Base-by-base conservation (phyloP, 2,329 filamentous ascomycete species). In the Xylaria sp. region DNA sequence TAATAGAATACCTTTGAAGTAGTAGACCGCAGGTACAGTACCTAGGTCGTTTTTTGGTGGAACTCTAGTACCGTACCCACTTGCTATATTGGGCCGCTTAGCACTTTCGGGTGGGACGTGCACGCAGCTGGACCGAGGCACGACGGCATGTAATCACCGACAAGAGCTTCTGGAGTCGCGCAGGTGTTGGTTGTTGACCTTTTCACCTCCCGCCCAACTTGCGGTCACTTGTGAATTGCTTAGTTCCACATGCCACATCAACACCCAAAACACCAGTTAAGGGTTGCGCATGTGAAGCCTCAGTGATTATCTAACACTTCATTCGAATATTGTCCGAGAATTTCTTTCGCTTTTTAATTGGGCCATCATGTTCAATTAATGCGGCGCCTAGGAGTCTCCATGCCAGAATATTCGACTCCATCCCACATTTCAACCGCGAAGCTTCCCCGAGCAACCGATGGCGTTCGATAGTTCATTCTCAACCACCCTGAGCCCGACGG, bases 401-500 rank as follows among this genome's bases (percentile, higher is more conserved):
- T 61, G 56, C 59, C 38, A 61, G 60, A 31, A 51, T 67, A 65
- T 50, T 62, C 60, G 63, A 66, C n/a, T 47, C 27, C 20, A 62
- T 51, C 29, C 47, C 9, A 45, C 49, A 20, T 49, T 54, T 38
- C 55, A 47, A 39, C 45, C 57, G 44, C 49, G 50, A 31, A 47
- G 45, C 51, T 47, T 54, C 36, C 44, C 45, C 57, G 42, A 61
- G 7, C 33, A 45, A 47, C 64, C 73, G 33, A 84, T 85, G 83
- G 79, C 83, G 64, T 80, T 81, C 69, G 76, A 80, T 74, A 69
- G 68, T 73, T 79, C 81, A 60, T 81, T 80, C 73, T 79, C 80
- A 70, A 77, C 79, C 68, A 79, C 81, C 45, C 72, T 82, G 73
- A 85, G 82, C 73, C 81, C 85, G 69, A 82, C 84, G 69, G 72